Base-by-base conservation (phyloP, 768 basidiomycete genomes). In the Auricularia sp. region DNA sequence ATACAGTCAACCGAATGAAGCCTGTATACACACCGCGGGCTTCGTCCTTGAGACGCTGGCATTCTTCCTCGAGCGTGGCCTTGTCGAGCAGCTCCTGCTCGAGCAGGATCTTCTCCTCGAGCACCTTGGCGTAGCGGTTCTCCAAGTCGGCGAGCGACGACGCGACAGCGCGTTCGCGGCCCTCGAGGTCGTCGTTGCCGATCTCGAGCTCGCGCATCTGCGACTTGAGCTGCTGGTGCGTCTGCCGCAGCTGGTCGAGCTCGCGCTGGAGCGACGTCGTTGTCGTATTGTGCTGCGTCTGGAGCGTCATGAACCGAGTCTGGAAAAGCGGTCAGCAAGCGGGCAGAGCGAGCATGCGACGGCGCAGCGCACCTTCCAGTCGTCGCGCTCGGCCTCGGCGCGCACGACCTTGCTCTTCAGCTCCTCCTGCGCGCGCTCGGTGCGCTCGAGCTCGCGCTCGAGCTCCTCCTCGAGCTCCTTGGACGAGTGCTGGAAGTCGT, bases 141-240 rank as follows among this genome's bases (percentile, higher is more conserved):
- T 97, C 94, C 70, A 92, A 80, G 72, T 91, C 90, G 3, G 88
- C 89, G 69, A 95, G 76, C 69, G 84, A 90, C 61, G 88, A 91
- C 8, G 88, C 84, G 51, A 91, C 88, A 61, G 90, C 90, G 35
- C 97, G 85, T 72, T 98, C 96, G 74, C 90, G 95, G 67, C 94
- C 83, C 73, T 98, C 97, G 65, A 99, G 80, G 76, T 98, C 95
- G 71, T 99, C 97, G 71, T 97, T 98, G 59, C 96, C 96, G 85
- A 98, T 90, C 76, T 98, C 96, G 36, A 97, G 79, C 74, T 98
- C 92, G 23, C 91, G 84, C 18, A 93, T 77, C 71, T 89, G 86
- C 23, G 88, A 77, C 75, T 90, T 90, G 66, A 83, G 74, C 61
- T 79, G 79, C 71, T 88, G 88, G 67, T 87, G 81, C 66, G 88